These are phyloP conservation scores for Lotus japonicus DNA, from an alignment of 306 rosid species.

Conservation along the genomic window DNA sequence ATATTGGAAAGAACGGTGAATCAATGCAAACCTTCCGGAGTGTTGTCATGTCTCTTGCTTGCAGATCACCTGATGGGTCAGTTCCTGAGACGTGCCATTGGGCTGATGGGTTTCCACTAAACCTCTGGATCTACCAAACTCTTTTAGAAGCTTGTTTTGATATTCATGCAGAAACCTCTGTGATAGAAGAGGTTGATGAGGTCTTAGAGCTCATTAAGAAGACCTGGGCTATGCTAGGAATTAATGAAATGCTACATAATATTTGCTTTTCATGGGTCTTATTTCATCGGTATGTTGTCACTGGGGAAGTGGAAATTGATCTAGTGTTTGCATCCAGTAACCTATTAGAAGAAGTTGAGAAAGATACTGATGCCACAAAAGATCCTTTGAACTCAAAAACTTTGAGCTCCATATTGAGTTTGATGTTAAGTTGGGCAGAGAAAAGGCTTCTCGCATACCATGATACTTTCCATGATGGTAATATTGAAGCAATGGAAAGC, in stretches of 20 bases:
- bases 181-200: conserved; percentile 93
- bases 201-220: conserved; percentile 87
- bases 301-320: conserved; percentile 73
- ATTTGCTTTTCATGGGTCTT: conserved; percentile 84
- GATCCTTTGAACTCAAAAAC: conserved; percentile 49
- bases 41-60: conserved; percentile 63
- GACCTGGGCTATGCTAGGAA: conserved; percentile 84
- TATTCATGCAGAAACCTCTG: conserved; percentile 51
- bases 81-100: conserved; percentile 66
- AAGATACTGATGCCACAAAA: conserved; percentile 37
- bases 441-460: conserved; percentile 73
- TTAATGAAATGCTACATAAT: conserved; percentile 75
- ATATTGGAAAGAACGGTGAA: conserved; percentile 50
- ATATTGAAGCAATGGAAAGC: conserved; percentile 71
- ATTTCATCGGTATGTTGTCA: conserved; percentile 62
- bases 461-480: conserved; percentile 52
- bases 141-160: conserved; percentile 90
- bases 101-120: conserved; percentile 95
- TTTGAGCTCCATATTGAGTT: conserved; percentile 46
- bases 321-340: conserved; percentile 76
- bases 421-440: conserved; percentile 71
- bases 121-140: conserved; percentile 80
- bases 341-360: conserved; percentile 70
- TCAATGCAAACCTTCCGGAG: conserved; percentile 54
- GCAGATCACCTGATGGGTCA: conserved; percentile 70